Evolutionary conservation across 2,329 filamentous ascomycete species (phyloP), one percentile per base, ranked within the genome.

Genomic region (Eurotiales sp.): DNA sequence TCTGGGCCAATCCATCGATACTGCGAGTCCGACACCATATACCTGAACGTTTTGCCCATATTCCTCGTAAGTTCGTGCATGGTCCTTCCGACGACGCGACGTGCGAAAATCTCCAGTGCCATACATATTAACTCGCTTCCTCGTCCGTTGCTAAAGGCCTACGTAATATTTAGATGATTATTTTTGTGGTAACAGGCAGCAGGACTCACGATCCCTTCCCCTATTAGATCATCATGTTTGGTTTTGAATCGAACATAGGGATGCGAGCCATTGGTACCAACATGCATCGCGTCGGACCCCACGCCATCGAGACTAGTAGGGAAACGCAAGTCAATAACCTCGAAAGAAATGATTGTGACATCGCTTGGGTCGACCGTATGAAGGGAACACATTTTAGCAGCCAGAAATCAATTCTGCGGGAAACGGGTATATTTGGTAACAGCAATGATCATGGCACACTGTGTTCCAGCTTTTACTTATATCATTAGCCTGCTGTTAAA

Each of bases 1-100:
- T 96, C 90, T 0, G 90, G 90, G 0, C 90, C 90, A 64, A 96
- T 92, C 90, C 90, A 96, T 51, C 90, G 87, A 50, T 95, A 79
- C 70, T 96, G 90, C 59, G 83, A 87, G 78, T 96, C 90, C 58
- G 85, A 86, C 61, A 95, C 90, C n/a, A 96, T 83, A 70, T 95
- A 84, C n/a, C 90, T 83, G 90, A 90, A 96, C 41, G 90, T 95
- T 69, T 86, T 77, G 59, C 89, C 89, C 89, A 88, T 93, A 75
- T 95, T 80, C 44, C 78, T 75, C 42, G 89, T 87, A 34, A 95
- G 82, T 7, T 85, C 86, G 39, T 85, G 84, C 52, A 96, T 82
- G 2, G 86, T 88, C 63, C 83, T 85, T 64, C 84, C 85, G 56
- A 83, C 79, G 62, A 95, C 79, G 58, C 89, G 86, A 53, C 87